Percentiles rank a stretch among this genome's conserved stretches.
phyloP scores from a whole-genome alignment of 257 asterid species.

The Solanum chilense region DNA sequence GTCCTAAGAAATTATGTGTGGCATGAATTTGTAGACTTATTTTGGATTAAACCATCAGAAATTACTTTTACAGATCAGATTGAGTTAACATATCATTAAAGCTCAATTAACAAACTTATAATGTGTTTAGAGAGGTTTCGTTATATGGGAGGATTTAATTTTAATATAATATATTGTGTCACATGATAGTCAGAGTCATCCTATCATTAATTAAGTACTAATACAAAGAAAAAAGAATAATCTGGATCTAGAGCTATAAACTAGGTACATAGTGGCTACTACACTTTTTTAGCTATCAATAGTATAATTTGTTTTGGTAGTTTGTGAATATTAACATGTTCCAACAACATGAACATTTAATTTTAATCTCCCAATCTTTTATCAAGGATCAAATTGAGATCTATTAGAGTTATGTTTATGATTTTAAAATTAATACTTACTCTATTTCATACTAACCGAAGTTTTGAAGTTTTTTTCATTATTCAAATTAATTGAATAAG shows the following conservation, averaged over 20 bases:
- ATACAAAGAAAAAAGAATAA: not conserved
- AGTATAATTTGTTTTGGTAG: not conserved
- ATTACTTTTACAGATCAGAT: not conserved
- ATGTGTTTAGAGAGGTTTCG: not conserved
- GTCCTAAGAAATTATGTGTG: not conserved
- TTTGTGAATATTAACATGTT: not conserved
- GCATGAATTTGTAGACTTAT: not conserved
- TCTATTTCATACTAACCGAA: not conserved
- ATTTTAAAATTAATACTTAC: too few relatives aligned
- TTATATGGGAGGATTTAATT: not conserved
- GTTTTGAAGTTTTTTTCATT: too few relatives aligned
- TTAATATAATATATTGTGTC: not conserved
- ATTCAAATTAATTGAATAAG: too few relatives aligned
- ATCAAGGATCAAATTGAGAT: not conserved
- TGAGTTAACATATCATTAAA: not conserved
- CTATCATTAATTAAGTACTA: not conserved
- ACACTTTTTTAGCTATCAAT: not conserved
- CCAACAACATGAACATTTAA: not conserved
- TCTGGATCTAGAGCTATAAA: not conserved
- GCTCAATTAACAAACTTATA: not conserved
- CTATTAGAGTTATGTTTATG: not conserved
- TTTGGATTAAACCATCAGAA: not conserved
- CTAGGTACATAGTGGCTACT: not conserved
- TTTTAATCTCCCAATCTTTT: not conserved
- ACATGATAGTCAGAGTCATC: not conserved